These are phyloP conservation scores for Lathyrus sativus DNA, from an alignment of 306 rosid species.

Conservation along the genomic window DNA sequence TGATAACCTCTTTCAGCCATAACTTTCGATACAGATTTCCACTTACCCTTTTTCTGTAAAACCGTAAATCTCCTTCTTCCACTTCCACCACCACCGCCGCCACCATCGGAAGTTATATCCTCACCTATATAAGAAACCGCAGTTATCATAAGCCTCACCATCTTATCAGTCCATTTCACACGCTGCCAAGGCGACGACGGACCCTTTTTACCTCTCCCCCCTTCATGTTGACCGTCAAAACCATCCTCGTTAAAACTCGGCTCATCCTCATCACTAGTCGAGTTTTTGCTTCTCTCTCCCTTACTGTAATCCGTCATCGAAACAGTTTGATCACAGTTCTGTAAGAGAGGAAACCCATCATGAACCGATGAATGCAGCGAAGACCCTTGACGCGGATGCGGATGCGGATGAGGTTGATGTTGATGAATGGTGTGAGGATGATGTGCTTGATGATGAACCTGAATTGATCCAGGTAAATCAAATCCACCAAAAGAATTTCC, in stretches of 20 bases:
- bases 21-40: constrained; percentile 88
- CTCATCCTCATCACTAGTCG: constrained; percentile 80
- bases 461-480: constrained; percentile 67
- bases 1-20: constrained; percentile 90
- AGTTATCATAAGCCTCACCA: constrained; percentile 89
- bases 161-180: constrained; percentile 92
- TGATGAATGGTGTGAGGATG: constrained; percentile 56
- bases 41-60: constrained; percentile 89
- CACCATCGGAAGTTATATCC: constrained; percentile 55
- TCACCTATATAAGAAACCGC: constrained; percentile 87
- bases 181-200: constrained; percentile 84
- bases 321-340: constrained; percentile 62
- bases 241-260: constrained; percentile 75
- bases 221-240: constrained; percentile 59
- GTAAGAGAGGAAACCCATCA: constrained; percentile 66
- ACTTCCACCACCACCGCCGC: constrained; percentile 48
- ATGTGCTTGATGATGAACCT: constrained; percentile 63
- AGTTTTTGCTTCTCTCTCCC: constrained; percentile 75
- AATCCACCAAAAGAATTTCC: constrained; percentile 71
- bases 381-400: constrained; percentile 59
- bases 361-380: constrained; percentile 53
- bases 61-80: constrained; percentile 70
- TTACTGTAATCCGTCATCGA: constrained; percentile 60
- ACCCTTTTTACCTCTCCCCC: constrained; percentile 69
- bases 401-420: constrained; percentile 53